Evolutionary conservation across 768 basidiomycete species (phyloP).

Genomic region (Rossbeevera mucosa): DNA sequence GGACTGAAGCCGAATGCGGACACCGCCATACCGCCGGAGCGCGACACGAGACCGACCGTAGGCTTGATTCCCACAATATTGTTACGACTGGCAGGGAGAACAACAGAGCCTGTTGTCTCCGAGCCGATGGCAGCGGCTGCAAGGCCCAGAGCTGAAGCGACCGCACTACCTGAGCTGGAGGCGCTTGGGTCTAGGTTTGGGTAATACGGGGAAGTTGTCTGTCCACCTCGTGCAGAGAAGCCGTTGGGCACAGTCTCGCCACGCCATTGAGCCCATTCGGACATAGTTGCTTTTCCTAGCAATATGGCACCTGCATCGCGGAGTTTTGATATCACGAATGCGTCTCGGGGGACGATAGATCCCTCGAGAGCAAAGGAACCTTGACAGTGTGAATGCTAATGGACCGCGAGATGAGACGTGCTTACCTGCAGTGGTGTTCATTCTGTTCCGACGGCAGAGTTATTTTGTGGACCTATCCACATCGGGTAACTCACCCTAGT

Average conservation of each 20-base stretch:
- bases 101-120: constrained; percentile 48
- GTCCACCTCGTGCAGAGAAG: constrained; percentile 46
- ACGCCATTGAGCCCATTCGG: constrained; percentile 42
- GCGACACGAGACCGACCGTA: constrained; percentile 39
- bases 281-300: constrained; percentile 40
- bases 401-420: not conserved
- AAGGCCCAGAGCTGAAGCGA: constrained; percentile 42
- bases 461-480: not conserved
- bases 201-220: constrained; percentile 38
- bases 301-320: constrained; percentile 34
- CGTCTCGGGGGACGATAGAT: constrained; percentile 35
- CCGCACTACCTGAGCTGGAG: constrained; percentile 42
- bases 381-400: constrained; percentile 6
- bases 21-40: constrained; percentile 32
- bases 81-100: constrained; percentile 39
- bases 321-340: constrained; percentile 30
- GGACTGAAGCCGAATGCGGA: not conserved
- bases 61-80: constrained; percentile 45
- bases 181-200: constrained; percentile 39
- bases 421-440: constrained; percentile 53
- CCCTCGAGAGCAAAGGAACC: constrained; percentile 38
- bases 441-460: constrained; percentile 21
- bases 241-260: constrained; percentile 34
- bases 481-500: constrained; percentile 20
- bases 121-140: constrained; percentile 40